Base-by-base conservation (phyloP, 1,284 basidiomycete species). In the Heterobasidion occidentale region DNA sequence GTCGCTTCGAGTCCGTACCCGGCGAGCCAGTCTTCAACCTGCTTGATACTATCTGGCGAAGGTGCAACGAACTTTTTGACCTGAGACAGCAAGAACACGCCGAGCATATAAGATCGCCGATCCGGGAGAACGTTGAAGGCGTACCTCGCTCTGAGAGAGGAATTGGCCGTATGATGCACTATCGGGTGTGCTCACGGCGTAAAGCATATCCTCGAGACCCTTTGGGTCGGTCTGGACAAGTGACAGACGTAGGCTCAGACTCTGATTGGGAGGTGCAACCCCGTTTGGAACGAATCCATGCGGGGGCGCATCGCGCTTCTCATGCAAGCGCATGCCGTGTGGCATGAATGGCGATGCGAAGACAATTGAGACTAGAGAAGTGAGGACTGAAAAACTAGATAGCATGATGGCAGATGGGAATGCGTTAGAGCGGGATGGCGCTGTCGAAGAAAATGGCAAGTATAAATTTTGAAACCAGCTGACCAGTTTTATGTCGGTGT, bases 1-100 rank as follows among this genome's bases (percentile, higher is more conserved):
- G 61, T 63, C 19, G 69, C 65, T n/a, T 56, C 65, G 51, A 77
- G 64, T 7, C 64, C 69, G 59, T 75, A 68, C 44, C 66, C 66
- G 8, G 64, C 57, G 8, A 77, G 64, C 72, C 73, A 77, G 15
- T 69, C 53, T 42, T 68, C 67, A 8, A 77, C 73, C 7, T 70
- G 66, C 11, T 64, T 58, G 7, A 72, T 62, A 9, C 71, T 70
- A 15, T 71, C 72, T 35, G 36, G 35, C 3, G 62, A 46, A 7
- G 58, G 55, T 33, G 52, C 52, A 4, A 56, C 48, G 44, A 51
- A 56, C 11, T 17, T 36, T 27, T 47, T 33, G 20, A 59, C 71
- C 63, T 71, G 55, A 34, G 48, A 33, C 20, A 50, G 17, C 48
- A 19, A 50, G 19, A 19, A 5, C 20, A 33, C 9, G 35, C 20